These are phyloP conservation scores for Tricholoma terreum DNA, from an alignment of 768 basidiomycete genomes.

Conservation along the genomic window DNA sequence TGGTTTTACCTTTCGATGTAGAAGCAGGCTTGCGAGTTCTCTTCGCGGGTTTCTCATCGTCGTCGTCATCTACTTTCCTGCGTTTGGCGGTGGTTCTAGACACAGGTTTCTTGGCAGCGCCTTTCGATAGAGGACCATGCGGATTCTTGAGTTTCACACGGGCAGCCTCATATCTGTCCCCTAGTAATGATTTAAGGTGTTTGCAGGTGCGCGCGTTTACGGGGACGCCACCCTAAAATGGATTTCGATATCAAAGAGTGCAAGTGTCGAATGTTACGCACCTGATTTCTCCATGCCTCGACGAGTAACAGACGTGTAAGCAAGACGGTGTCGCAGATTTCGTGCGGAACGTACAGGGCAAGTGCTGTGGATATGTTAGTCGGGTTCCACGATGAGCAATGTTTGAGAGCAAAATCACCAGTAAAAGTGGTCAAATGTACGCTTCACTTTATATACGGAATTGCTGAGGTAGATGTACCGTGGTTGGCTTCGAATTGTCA, in stretches of 20 bases:
- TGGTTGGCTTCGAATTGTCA: background rate
- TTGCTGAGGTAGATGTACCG: conserved; percentile 23
- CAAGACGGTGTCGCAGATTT: background rate
- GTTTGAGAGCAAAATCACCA: conserved; percentile 23
- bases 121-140: conserved; percentile 25
- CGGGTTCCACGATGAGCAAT: conserved; percentile 1
- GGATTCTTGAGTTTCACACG: conserved; percentile 43
- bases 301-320: background rate
- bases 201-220: conserved; percentile 49
- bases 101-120: conserved; percentile 18
- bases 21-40: conserved; percentile 11
- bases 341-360: conserved; percentile 26
- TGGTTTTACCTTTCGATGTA: conserved; percentile 17
- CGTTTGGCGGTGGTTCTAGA: conserved; percentile 16
- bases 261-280: background rate
- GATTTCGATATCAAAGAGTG: background rate
- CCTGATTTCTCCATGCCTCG: conserved; percentile 35
- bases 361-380: conserved; percentile 18
- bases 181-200: conserved; percentile 42
- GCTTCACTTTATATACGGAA: conserved; percentile 40
- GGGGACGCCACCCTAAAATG: conserved; percentile 28
- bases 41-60: conserved; percentile 11
- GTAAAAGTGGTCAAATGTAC: conserved; percentile 44
- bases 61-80: conserved; percentile 21
- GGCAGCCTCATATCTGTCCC: conserved; percentile 45